A percentile compares a stretch with the other conserved stretches of the same genome.
Evolutionary conservation across 2,329 filamentous ascomycete genomes (phyloP).

Genomic region (Epicoccum sorghinum): DNA sequence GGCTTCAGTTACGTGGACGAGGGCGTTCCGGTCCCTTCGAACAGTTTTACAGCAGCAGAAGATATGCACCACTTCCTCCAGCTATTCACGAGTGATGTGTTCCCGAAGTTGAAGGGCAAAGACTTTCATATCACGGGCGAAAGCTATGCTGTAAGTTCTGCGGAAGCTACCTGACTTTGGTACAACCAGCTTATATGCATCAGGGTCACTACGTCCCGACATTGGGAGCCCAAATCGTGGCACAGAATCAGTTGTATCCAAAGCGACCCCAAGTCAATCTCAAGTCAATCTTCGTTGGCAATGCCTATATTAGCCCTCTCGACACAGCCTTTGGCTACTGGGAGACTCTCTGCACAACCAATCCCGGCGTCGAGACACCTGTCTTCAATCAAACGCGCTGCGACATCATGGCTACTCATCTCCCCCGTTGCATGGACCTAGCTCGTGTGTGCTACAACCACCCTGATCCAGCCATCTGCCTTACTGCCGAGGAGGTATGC

Average conservation of each 20-base stretch:
- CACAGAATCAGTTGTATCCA: constrained; percentile 52
- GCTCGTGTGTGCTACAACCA: constrained; percentile 48
- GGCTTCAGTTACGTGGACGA: constrained; percentile 50
- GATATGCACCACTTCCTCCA: constrained; percentile 60
- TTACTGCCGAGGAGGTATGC: constrained; percentile 47
- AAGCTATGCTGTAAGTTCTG: constrained; percentile 52
- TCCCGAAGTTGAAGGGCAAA: constrained; percentile 48
- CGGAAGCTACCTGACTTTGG: neutral
- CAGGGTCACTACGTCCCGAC: constrained; percentile 57
- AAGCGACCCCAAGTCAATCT: constrained; percentile 51
- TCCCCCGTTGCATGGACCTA: constrained; percentile 55
- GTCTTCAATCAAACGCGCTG: constrained; percentile 56
- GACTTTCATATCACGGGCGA: constrained; percentile 58
- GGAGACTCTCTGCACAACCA: constrained; percentile 56
- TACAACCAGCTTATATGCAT: constrained; percentile 11
- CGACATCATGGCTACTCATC: constrained; percentile 53
- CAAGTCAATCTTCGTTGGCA: constrained; percentile 55
- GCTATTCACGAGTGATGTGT: constrained; percentile 54
- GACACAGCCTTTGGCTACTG: constrained; percentile 53
- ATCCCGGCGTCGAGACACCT: constrained; percentile 50
- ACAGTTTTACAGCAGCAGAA: constrained; percentile 52
- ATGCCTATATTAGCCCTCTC: constrained; percentile 53
- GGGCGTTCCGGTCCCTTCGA: constrained; percentile 40
- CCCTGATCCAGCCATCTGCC: constrained; percentile 52
- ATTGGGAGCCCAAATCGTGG: constrained; percentile 52